Conservation (phyloP, 768 basidiomycete genomes). For the Sarcodon aspratus region DNA sequence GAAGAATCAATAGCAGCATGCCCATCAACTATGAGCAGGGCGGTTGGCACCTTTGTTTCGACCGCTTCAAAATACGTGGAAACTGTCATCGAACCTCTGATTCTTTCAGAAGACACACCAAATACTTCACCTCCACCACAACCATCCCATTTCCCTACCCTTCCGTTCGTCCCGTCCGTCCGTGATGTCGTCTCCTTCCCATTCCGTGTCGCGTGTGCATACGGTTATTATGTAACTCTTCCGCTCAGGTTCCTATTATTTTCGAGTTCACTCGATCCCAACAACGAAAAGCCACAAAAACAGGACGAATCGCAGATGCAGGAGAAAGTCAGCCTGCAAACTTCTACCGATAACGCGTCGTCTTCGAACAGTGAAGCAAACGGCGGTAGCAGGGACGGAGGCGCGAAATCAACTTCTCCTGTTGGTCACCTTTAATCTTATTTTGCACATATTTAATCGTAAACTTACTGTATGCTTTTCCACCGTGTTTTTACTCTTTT, state of each 20-base stretch:
- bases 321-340: too few relatives aligned
- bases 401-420: too few relatives aligned
- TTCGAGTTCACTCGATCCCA: neutral
- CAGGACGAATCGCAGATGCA: too few relatives aligned
- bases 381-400: too few relatives aligned
- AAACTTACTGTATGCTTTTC: too few relatives aligned
- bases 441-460: too few relatives aligned
- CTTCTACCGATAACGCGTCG: too few relatives aligned
- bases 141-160: slow-evolving; percentile 1
- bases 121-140: slow-evolving; percentile 3
- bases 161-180: slow-evolving; percentile 15
- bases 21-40: slow-evolving; percentile 14
- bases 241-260: slow-evolving; percentile 22
- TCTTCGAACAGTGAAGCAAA: too few relatives aligned
- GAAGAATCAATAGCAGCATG: slow-evolving; percentile 21
- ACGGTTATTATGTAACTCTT: slow-evolving; percentile 18
- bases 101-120: slow-evolving; percentile 3
- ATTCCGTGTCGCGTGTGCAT: slow-evolving; percentile 19
- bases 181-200: slow-evolving; percentile 17
- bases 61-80: slow-evolving; percentile 7
- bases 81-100: slow-evolving; percentile 6
- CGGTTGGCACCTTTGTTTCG: slow-evolving; percentile 6
- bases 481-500: neutral
- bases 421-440: too few relatives aligned
- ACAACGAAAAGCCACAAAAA: too few relatives aligned